Evolutionary conservation across 345 rosid genomes (phyloP).

Genomic region (Anastatica hierochuntica): DNA sequence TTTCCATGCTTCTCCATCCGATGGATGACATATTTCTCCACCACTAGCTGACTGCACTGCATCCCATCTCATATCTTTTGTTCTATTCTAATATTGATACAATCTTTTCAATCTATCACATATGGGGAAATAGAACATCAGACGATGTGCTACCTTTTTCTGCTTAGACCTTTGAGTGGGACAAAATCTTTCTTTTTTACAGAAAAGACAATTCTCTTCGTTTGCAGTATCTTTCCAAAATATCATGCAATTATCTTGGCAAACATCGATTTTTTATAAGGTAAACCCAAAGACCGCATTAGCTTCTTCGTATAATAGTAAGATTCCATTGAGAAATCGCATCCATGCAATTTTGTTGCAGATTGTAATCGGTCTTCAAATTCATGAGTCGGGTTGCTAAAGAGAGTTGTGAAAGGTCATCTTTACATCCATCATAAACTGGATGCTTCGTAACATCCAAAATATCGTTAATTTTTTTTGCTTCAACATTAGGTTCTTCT

Average conservation of each 20-base stretch:
- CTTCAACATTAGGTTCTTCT: neutral
- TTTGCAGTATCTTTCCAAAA: neutral
- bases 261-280: neutral
- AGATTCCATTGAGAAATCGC: neutral
- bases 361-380: neutral
- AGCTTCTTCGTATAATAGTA: neutral
- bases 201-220: neutral
- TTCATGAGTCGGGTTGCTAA: neutral
- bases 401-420: neutral
- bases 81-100: neutral
- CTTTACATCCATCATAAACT: neutral
- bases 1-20: neutral
- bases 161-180: neutral
- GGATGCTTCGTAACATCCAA: neutral
- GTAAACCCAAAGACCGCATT: too few relatives aligned
- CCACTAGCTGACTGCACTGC: neutral
- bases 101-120: neutral
- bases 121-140: neutral
- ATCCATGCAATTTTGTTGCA: neutral
- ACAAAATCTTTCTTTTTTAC: neutral
- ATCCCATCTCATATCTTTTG: neutral
- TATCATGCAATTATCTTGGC: neutral
- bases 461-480: neutral
- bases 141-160: neutral
- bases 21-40: too few relatives aligned